phyloP scores from a whole-genome alignment of 345 rosid genomes.

The Brassica nigra region DNA sequence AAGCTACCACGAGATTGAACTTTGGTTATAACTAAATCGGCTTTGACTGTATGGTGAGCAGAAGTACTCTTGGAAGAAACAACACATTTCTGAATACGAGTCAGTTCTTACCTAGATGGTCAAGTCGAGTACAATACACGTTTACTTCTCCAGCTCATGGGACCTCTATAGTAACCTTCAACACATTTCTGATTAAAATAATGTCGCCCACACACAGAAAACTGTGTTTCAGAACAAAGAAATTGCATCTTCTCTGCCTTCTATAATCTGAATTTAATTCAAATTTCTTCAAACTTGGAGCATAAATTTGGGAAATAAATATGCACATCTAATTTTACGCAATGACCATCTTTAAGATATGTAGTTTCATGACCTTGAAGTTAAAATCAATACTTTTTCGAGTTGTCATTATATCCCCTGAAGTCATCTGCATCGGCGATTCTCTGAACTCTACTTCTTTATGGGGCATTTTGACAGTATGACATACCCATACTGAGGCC shows the following conservation, averaged over 20 bases:
- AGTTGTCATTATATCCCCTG: conserved; percentile 48
- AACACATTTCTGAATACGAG: conserved; percentile 66
- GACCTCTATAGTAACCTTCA: conserved; percentile 69
- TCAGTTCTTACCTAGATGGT: conserved; percentile 89
- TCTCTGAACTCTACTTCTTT: conserved; percentile 67
- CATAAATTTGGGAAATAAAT: neutral
- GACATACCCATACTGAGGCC: conserved; percentile 79
- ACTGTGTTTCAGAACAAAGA: neutral
- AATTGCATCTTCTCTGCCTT: neutral
- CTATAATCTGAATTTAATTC: neutral
- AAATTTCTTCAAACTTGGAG: neutral
- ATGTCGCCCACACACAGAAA: neutral
- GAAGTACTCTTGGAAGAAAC: conserved; percentile 88
- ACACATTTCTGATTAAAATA: conserved; percentile 63
- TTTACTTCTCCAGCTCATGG: conserved; percentile 92
- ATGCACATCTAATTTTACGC: neutral
- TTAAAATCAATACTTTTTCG: neutral
- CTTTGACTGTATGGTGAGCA: conserved; percentile 91
- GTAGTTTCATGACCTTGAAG: neutral
- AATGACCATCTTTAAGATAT: neutral
- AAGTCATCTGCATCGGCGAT: conserved; percentile 82
- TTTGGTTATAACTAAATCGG: conserved; percentile 50
- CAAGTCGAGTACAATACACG: conserved; percentile 84
- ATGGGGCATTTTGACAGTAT: conserved; percentile 82
- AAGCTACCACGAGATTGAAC: conserved; percentile 37